phyloP scores from a whole-genome alignment of 2,329 filamentous ascomycete genomes.

The Aspergillus awamori region DNA sequence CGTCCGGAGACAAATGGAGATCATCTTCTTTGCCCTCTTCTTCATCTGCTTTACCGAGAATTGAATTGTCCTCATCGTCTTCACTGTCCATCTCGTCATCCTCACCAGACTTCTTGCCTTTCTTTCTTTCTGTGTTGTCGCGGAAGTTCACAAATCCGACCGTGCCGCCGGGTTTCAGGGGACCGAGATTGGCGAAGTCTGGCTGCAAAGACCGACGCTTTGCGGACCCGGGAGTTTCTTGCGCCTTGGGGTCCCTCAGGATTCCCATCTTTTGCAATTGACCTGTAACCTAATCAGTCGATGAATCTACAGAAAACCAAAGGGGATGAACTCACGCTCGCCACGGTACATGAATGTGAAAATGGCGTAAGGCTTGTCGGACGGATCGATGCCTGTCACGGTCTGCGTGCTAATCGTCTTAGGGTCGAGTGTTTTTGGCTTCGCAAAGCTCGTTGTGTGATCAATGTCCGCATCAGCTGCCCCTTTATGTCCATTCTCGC shows the following conservation, averaged over 20 bases:
- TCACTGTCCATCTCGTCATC: constrained; percentile 75
- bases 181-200: constrained; percentile 82
- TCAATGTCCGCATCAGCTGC: constrained; percentile 81
- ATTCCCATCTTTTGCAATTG: constrained; percentile 98
- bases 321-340: constrained; percentile 68
- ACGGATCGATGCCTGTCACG: constrained; percentile 95
- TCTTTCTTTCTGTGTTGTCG: constrained; percentile 66
- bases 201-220: constrained; percentile 82
- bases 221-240: constrained; percentile 59
- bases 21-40: constrained; percentile 54
- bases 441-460: constrained; percentile 96
- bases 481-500: constrained; percentile 57
- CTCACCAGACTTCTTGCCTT: constrained; percentile 55
- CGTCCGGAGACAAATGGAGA: constrained; percentile 59
- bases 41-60: constrained; percentile 67
- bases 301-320: not conserved
- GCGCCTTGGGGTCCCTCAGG: constrained; percentile 66
- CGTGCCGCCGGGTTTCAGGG: constrained; percentile 82
- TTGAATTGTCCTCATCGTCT: constrained; percentile 67
- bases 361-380: constrained; percentile 91
- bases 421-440: constrained; percentile 92
- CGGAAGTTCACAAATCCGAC: constrained; percentile 90
- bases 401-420: constrained; percentile 99
- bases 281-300: constrained; percentile 53
- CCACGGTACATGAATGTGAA: constrained; percentile 99